These are phyloP conservation scores for Bruguiera hainesii DNA, from an alignment of 441 rosid species.

Conservation along the genomic window DNA sequence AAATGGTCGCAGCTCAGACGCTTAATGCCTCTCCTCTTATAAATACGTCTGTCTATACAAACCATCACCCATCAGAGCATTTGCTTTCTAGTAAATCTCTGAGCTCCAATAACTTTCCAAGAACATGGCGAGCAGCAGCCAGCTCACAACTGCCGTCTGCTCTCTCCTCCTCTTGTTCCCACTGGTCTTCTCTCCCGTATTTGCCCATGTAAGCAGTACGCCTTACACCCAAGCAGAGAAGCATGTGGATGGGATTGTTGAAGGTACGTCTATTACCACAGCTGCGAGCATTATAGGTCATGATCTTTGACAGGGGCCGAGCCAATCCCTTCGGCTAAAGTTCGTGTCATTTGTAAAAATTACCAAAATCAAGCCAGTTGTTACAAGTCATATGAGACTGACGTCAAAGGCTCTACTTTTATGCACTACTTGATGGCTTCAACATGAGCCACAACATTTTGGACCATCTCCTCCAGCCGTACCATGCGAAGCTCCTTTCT, in stretches of 20 bases:
- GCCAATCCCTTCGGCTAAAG: constrained; percentile 63
- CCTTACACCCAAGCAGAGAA: constrained; percentile 21
- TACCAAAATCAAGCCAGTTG: constrained; percentile 46
- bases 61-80: not conserved
- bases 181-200: constrained; percentile 22
- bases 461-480: constrained; percentile 85
- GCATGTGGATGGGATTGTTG: constrained; percentile 53
- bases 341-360: constrained; percentile 78
- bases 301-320: constrained; percentile 69
- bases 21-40: too few relatives aligned
- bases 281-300: constrained; percentile 58
- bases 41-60: not conserved
- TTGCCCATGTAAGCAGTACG: constrained; percentile 24
- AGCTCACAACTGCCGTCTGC: constrained; percentile 22
- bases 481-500: constrained; percentile 68
- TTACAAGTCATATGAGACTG: constrained; percentile 61
- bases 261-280: constrained; percentile 87
- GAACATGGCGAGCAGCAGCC: constrained; percentile 39
- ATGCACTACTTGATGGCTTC: constrained; percentile 59
- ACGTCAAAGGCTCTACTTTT: constrained; percentile 61
- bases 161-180: constrained; percentile 37
- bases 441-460: constrained; percentile 39
- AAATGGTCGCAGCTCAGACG: too few relatives aligned
- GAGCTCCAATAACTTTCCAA: not conserved
- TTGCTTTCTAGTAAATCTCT: not conserved